phyloP scores from a whole-genome alignment of 2,329 filamentous ascomycete species.

The Arthrinium phaeospermum region DNA sequence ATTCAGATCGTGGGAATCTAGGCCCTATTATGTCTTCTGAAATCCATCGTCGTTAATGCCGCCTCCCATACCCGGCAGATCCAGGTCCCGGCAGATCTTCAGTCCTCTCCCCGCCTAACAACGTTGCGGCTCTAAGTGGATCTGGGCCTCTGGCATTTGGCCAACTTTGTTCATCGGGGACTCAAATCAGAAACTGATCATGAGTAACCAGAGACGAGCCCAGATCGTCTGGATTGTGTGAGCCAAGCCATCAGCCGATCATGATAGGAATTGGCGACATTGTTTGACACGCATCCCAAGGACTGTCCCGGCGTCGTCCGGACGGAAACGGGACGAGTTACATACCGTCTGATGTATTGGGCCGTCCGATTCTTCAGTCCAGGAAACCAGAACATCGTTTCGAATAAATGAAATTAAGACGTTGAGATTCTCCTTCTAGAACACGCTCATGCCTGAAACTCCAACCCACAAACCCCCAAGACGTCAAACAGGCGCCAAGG shows the following conservation, averaged over 20 bases:
- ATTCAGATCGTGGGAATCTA: neutral
- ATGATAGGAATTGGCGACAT: neutral
- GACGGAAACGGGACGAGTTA: neutral
- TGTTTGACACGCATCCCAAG: neutral
- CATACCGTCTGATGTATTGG: neutral
- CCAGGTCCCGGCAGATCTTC: neutral
- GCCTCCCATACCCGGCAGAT: neutral
- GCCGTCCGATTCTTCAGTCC: neutral
- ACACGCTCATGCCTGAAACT: conserved; percentile 6
- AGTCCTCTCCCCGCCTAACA: neutral
- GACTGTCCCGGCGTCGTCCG: neutral
- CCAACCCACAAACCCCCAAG: neutral
- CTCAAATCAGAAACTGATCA: neutral
- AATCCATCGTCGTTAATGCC: neutral
- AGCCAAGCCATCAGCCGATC: too few species aligned
- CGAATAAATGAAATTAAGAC: neutral
- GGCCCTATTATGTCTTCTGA: neutral
- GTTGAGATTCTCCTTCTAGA: neutral
- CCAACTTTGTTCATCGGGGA: neutral
- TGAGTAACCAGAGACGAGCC: neutral
- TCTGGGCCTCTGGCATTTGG: neutral
- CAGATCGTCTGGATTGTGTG: neutral
- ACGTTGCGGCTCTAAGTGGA: neutral
- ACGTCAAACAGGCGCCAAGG: neutral
- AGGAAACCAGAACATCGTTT: neutral